Base-by-base conservation (phyloP, 306 rosid genomes). In the Medicago ruthenica region DNA sequence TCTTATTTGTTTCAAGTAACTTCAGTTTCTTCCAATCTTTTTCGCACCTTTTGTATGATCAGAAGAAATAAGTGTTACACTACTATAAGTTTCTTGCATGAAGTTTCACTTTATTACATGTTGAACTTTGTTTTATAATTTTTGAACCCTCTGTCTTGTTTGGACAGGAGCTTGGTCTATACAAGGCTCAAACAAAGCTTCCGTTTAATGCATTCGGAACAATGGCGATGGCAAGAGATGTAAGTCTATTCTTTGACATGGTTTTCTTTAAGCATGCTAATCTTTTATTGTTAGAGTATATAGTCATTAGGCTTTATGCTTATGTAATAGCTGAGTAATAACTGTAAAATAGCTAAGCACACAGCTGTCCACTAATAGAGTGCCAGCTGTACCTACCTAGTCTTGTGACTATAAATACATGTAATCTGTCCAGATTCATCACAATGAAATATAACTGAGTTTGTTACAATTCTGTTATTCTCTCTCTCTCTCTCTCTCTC, bases 141-240 rank as follows among this genome's bases (percentile, higher is more conserved):
- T 27, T 57, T 27, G 42, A 47, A 10, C 69, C 48, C n/a, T 66
- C n/a, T 66, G 70, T 70, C 69, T 16, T 73, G 15, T 79, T 71
- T 68, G 70, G 37, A 60, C 90, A 95, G 97, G 98, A 95, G 76
- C 96, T 95, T 77, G 97, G 97, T 78, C 84, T 95, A n/a, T 95
- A 95, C 96, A 95, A 92, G 93, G 93, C 97, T 53, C 98, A 95
- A 84, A 92, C 97, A 75, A 92, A 85, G 86, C 97, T 95, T 79
- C 98, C 98, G 1, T 95, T 95, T 82, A 95, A 95, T 80, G 98
- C 98, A 42, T 95, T 95, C 67, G 98, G 98, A 83, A 95, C 98
- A 18, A 95, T 95, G 98, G 97, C 98, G 59, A 90, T 95, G 98
- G 97, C 98, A 44, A 89, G 98, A 92, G 98, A 95, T 65, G 98